Base-by-base conservation (phyloP, 768 basidiomycete genomes). In the Clathrus columnatus region DNA sequence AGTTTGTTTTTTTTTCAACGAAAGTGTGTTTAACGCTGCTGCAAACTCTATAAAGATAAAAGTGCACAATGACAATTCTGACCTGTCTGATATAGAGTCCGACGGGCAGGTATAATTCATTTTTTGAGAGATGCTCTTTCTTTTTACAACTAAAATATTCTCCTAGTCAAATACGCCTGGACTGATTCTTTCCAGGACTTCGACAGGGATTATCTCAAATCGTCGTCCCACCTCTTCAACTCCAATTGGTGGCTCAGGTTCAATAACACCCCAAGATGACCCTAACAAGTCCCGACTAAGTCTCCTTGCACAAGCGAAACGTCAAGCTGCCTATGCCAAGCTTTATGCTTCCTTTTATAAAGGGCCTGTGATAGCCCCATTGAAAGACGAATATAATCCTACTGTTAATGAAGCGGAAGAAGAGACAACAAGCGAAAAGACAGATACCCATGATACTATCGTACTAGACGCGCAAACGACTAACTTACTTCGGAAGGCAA, bases 321-420 rank as follows among this genome's bases (percentile, higher is more conserved):
- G 85, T 45, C 86, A 91, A 60, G 82, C 87, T 8, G 93, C 91
- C 0, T 81, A 78, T 58, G 75, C 79, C 10, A 75, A 74, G 18
- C 75, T 97, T 2, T 97, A 96, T 66, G 75, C 89, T 4, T 75
- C 75, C 56, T 95, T 96, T 67, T 87, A 85, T 63, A 80, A 84
- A 21, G 93, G 91, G 0, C 82, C 87, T 18, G 71, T 85, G 29
- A 67, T 90, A 17, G 79, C 78, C 1, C 78, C 78, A 21, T 78
- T 77, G n/a, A 20, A 32, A 52, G 24, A 42, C 23, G 20, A 6
- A 46, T 16, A 7, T 16, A 26, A 28, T n/a, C 8, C 18, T 47
- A 36, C 17, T 10, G 24, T 21, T 14, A 14, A n/a, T 8, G 36
- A 36, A 36, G 36, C 36, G 11, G 36, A 36, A 36, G n/a, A 8